Base-by-base conservation (phyloP, 75 land plant genomes). In the Larix kaempferi region DNA sequence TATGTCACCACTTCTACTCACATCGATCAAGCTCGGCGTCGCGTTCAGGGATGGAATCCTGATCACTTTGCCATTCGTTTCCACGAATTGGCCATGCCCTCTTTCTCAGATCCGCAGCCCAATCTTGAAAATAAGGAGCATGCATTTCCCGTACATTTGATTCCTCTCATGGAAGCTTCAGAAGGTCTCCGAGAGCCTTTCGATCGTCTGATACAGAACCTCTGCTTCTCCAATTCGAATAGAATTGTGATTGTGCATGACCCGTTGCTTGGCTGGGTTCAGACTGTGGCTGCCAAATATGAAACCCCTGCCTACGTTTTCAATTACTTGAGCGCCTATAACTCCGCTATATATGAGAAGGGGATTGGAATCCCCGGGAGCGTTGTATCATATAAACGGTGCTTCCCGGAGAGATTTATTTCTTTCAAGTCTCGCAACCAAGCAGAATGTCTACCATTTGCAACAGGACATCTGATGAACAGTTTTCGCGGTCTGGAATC, bases 91-190 rank as follows among this genome's bases (percentile, higher is more conserved):
- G 76, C 73, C 11, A 56, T 69, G 60, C 82, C 86, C 6, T 6
- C 75, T 16, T 73, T 78, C 64, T 52, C 52, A 15, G 56, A 59
- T 19, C 82, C 78, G n/a, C 59, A 77, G 0, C 82, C 81, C 14
- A 33, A 87, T 69, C 79, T 81, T 19, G 44, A 37, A 74, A 71
- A 23, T 61, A 11, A 74, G 52, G 33, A 29, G 33, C 29, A 10
- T 66, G 84, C 77, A 23, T 64, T 15, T 82, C 86, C 89, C 21
- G 15, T 80, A 3, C 89, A 88, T 63, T 82, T 88, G 57, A 84
- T 78, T 55, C 77, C 83, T 2, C 12, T 74, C 17, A 73, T 82
- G 41, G 79, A 85, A 3, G 80, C 84, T 3, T 14, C 82, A 0
- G 26, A 26, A 15, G 82, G 71, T 80, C 79, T 88, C 56, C 79